Evolutionary conservation across 139 green algal species (phyloP), one percentile per base, ranked within the genome.

Genomic region (Closterium sp.): DNA sequence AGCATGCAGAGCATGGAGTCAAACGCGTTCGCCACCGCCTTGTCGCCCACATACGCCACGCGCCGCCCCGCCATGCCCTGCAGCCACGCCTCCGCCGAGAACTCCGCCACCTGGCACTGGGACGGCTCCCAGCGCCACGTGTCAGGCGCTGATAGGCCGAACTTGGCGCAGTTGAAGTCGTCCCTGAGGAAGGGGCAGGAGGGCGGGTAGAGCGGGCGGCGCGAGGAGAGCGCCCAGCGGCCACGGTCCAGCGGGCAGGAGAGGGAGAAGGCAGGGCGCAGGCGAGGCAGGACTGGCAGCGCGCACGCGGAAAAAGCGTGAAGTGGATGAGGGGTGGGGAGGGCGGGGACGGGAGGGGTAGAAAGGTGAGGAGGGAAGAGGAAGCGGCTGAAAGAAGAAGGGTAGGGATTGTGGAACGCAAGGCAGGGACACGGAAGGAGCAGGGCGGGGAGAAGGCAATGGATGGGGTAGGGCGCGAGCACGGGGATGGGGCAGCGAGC

Each of bases 1-100:
- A 91, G 66, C 88, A 91, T 89, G 84, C 88, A 91, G 25, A 91
- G 69, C 21, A 91, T 19, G 33, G 88, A 91, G 88, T 91, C 88
- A 84, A 91, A 91, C 55, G n/a, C n/a, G 84, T 91, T 91, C 33
- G 64, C 88, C 7, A 64, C 88, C 21, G 66, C 31, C 64, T 3
- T 33, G 84, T 91, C 88, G 88, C 88, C 88, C 55, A 91, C 88
- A 33, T 90, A 91, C 30, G 83, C 88, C 31, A 91, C n/a, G 16
- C 88, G 36, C 23, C 84, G 81, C 31, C 31, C 23, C 33, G 31
- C 34, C 88, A 91, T 91, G 84, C 21, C 28, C n/a, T 31, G 28
- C 66, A 91, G 88, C 69, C 89, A 91, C 28, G 32, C 31, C 31
- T 25, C 23, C 28, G 88, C 83, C 12, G 28, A 32, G 5, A 91